Evolutionary conservation across 73 alveolate species (phyloP).

Genomic region (Paramecium sexaurelia): DNA sequence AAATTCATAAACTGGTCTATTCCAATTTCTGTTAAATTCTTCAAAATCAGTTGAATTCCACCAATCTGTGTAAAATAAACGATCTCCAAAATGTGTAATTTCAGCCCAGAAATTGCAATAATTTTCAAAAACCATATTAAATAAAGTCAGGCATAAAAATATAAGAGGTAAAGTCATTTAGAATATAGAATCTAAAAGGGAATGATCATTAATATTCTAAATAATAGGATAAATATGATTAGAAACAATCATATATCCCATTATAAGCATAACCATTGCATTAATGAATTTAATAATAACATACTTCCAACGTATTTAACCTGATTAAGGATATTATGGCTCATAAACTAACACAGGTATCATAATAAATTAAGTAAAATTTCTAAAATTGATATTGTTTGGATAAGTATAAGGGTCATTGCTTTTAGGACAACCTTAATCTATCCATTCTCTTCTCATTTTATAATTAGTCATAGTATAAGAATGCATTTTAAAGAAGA

Average conservation of each 20-base stretch:
- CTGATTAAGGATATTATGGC: constrained; percentile 64
- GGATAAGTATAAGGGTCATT: constrained; percentile 56
- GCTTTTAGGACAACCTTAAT: constrained; percentile 12
- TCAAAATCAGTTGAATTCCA: constrained; percentile 80
- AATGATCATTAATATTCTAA: background rate
- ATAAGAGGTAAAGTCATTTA: constrained; percentile 46
- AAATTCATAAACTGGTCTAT: constrained; percentile 76
- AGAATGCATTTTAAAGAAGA: constrained; percentile 71
- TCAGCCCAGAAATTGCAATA: constrained; percentile 74
- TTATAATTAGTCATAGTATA: constrained; percentile 64
- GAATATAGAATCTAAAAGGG: constrained; percentile 48
- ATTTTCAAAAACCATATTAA: constrained; percentile 68
- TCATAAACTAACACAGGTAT: constrained; percentile 72
- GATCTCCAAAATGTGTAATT: constrained; percentile 74
- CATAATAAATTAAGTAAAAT: constrained; percentile 65
- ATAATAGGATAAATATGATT: constrained; percentile 33
- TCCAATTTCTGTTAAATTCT: constrained; percentile 79
- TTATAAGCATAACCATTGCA: background rate
- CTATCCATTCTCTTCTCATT: constrained; percentile 32
- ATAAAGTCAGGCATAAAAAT: constrained; percentile 56
- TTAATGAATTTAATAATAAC: background rate
- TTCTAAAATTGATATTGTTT: constrained; percentile 63
- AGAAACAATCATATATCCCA: constrained; percentile 25
- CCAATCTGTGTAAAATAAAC: constrained; percentile 77
- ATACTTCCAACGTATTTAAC: constrained; percentile 45